These are phyloP conservation scores for Calonectria pauciramosa DNA, from an alignment of 2,329 filamentous ascomycete genomes.

Conservation along the genomic window DNA sequence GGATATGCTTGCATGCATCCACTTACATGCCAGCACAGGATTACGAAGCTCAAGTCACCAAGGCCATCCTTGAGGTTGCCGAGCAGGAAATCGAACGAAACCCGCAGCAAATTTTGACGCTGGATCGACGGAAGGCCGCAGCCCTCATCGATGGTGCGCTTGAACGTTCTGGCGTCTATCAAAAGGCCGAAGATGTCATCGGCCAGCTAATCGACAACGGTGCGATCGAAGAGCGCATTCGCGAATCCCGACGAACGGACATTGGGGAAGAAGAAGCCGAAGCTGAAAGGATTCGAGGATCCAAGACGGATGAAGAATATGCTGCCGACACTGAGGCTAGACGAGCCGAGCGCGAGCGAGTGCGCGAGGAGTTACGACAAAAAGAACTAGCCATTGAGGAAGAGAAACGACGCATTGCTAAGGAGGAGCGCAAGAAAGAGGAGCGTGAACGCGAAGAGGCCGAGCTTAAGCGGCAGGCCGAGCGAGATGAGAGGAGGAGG, in stretches of 20 bases:
- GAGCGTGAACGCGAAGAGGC: conserved; percentile 64
- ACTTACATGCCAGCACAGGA: conserved; percentile 61
- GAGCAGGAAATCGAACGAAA: conserved; percentile 83
- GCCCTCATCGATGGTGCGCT: conserved; percentile 84
- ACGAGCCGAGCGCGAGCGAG: conserved; percentile 71
- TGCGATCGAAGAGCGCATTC: conserved; percentile 78
- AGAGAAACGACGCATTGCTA: conserved; percentile 71
- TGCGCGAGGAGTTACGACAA: conserved; percentile 71
- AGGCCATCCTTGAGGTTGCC: conserved; percentile 77
- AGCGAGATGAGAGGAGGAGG: conserved; percentile 63
- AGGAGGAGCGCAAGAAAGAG: conserved; percentile 66
- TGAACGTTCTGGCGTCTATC: conserved; percentile 82
- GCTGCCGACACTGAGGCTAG: conserved; percentile 74
- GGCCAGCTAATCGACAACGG: conserved; percentile 76
- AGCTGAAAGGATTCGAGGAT: conserved; percentile 74
- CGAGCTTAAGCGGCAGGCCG: conserved; percentile 64
- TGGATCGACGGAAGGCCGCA: conserved; percentile 80
- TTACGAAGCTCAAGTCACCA: conserved; percentile 76
- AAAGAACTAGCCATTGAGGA: conserved; percentile 73
- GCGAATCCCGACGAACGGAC: conserved; percentile 75
- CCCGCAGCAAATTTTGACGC: conserved; percentile 76
- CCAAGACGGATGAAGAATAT: conserved; percentile 82
- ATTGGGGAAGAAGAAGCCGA: conserved; percentile 78
- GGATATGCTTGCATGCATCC: conserved; percentile 15
- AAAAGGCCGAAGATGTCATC: conserved; percentile 77